These are phyloP conservation scores for Hortiboletus campestris DNA, from an alignment of 768 basidiomycete species.

Conservation along the genomic window DNA sequence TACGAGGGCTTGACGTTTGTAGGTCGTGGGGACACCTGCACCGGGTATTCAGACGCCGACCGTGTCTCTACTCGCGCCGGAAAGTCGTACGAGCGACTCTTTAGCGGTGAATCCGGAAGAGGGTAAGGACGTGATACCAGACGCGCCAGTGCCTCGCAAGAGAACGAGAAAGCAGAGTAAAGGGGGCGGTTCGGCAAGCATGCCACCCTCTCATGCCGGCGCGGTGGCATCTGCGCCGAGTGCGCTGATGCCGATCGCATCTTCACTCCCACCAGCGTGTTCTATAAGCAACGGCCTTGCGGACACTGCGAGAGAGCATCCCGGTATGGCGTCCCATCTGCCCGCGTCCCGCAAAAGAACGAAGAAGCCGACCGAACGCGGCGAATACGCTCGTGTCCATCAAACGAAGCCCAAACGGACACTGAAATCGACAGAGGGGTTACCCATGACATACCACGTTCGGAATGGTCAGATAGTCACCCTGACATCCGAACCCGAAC, in stretches of 20 bases:
- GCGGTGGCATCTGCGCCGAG: background rate
- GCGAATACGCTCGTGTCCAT: background rate
- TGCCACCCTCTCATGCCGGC: background rate
- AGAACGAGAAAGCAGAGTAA: too few relatives aligned
- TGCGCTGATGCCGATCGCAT: background rate
- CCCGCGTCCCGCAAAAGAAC: background rate
- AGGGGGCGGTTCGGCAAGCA: too few relatives aligned
- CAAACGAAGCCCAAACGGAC: background rate
- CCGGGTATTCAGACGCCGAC: too few relatives aligned
- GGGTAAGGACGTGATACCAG: too few relatives aligned
- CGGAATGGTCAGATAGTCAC: slow-evolving; percentile 17
- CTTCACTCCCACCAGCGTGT: background rate
- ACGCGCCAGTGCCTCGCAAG: too few relatives aligned
- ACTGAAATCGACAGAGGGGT: background rate
- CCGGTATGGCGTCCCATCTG: background rate
- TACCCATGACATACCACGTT: slow-evolving; percentile 7
- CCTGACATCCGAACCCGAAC: background rate
- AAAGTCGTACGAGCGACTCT: too few relatives aligned
- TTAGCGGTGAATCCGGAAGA: too few relatives aligned
- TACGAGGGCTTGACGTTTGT: too few relatives aligned
- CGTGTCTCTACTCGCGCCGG: too few relatives aligned
- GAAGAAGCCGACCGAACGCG: background rate
- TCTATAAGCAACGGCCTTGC: background rate
- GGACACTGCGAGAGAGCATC: background rate
- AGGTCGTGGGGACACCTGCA: too few relatives aligned